A percentile compares a stretch with the other conserved stretches of the same genome.
Conservation (phyloP, 1,284 basidiomycete species). For the Ganoderma resinaceum region DNA sequence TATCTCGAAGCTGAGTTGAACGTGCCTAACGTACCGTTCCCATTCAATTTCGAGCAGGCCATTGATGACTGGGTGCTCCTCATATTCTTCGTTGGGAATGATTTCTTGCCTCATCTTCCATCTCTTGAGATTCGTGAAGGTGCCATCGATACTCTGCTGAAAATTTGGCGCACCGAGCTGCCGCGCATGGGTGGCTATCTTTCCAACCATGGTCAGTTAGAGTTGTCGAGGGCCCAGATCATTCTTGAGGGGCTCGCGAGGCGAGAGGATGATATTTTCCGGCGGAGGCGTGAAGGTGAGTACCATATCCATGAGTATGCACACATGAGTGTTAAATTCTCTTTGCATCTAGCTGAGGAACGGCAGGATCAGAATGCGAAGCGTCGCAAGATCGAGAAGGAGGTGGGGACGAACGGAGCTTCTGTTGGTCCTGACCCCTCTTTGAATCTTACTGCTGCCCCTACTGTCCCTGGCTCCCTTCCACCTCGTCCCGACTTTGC, state of each 20-base stretch:
- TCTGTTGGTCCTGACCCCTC: slow-evolving; percentile 57
- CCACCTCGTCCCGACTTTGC: slow-evolving; percentile 73
- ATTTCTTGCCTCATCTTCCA: slow-evolving; percentile 98
- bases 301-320: slow-evolving; percentile 29
- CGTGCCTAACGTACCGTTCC: slow-evolving; percentile 79
- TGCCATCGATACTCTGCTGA: slow-evolving; percentile 95
- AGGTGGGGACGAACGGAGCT: slow-evolving; percentile 55
- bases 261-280: slow-evolving; percentile 96
- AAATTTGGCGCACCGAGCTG: slow-evolving; percentile 95
- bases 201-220: slow-evolving; percentile 92
- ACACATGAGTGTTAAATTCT: not conserved
- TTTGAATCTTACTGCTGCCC: slow-evolving; percentile 56
- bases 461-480: slow-evolving; percentile 52
- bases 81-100: slow-evolving; percentile 99
- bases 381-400: slow-evolving; percentile 83
- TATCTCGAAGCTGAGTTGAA: slow-evolving; percentile 97
- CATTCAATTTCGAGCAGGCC: slow-evolving; percentile 95
- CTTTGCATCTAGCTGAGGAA: slow-evolving; percentile 76
- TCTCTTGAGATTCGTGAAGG: slow-evolving; percentile 99
- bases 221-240: slow-evolving; percentile 87
- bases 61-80: slow-evolving; percentile 99
- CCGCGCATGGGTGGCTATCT: slow-evolving; percentile 97
- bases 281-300: slow-evolving; percentile 89
- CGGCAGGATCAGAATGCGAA: slow-evolving; percentile 91
- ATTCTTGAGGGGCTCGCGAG: slow-evolving; percentile 94